Evolutionary conservation across 1,284 basidiomycete genomes (phyloP).

Genomic region (Cryptococcus wingfieldii): DNA sequence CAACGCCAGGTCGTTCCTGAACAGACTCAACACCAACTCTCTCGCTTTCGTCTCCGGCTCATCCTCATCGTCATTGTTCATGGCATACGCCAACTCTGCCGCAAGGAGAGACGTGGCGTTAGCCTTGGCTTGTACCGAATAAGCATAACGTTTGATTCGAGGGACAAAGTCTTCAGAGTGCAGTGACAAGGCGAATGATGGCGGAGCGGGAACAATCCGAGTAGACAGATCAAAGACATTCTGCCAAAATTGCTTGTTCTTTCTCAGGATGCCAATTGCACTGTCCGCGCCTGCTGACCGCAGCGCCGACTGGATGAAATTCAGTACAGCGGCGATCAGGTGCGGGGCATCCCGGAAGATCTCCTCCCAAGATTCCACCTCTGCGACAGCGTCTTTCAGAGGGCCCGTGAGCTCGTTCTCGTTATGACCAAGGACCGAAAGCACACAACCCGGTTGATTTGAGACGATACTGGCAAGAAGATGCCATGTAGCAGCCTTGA

Average conservation of each 20-base stretch:
- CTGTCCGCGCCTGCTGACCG: conserved; percentile 24
- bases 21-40: conserved; percentile 33
- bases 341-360: conserved; percentile 71
- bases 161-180: conserved; percentile 37
- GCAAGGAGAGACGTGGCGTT: conserved; percentile 35
- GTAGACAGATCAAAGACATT: conserved; percentile 32
- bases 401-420: conserved; percentile 52
- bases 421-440: conserved; percentile 69
- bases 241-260: conserved; percentile 34
- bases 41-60: conserved; percentile 29
- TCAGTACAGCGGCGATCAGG: conserved; percentile 67
- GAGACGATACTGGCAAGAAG: conserved; percentile 77
- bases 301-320: conserved; percentile 68
- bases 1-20: conserved; percentile 38
- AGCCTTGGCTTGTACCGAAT: conserved; percentile 52
- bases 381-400: conserved; percentile 57
- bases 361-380: conserved; percentile 61
- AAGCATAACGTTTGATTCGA: conserved; percentile 57
- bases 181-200: conserved; percentile 32
- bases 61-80: conserved; percentile 24
- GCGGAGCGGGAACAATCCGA: conserved; percentile 32
- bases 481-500: conserved; percentile 73
- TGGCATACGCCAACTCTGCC: conserved; percentile 29
- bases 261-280: conserved; percentile 22
- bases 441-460: conserved; percentile 80